These are phyloP conservation scores for Boletus sp. DNA, from an alignment of 768 basidiomycete genomes.

Conservation along the genomic window DNA sequence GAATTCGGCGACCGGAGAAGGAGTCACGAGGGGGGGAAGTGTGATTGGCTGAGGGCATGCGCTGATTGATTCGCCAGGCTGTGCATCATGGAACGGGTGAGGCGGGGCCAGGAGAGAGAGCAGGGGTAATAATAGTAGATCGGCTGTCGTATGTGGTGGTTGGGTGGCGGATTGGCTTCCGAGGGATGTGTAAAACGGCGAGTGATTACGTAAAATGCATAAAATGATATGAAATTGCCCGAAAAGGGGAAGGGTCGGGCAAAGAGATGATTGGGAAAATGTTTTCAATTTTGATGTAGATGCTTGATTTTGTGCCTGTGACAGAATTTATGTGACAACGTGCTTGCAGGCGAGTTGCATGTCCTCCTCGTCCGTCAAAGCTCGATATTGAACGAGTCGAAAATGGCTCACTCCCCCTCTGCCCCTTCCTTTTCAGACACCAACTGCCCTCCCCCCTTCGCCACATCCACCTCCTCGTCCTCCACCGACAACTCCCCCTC, in stretches of 20 bases:
- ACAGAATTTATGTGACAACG: constrained; percentile 33
- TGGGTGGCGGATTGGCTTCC: constrained; percentile 6
- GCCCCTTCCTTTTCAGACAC: no score
- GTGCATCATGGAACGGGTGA: constrained; percentile 30
- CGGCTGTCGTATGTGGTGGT: not conserved
- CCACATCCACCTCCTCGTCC: not conserved
- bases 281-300: constrained; percentile 29
- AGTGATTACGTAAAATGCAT: constrained; percentile 22
- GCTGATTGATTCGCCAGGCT: constrained; percentile 9
- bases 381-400: not conserved
- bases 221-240: constrained; percentile 13
- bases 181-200: not conserved
- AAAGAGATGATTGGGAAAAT: constrained; percentile 24
- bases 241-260: constrained; percentile 16
- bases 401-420: no score
- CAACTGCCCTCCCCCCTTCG: no score
- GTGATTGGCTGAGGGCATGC: not conserved
- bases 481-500: constrained; percentile 14
- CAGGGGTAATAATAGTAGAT: not conserved
- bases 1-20: not conserved
- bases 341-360: constrained; percentile 20
- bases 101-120: constrained; percentile 4
- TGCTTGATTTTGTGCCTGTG: constrained; percentile 34
- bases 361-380: constrained; percentile 15
- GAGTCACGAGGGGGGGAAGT: not conserved